phyloP scores from a whole-genome alignment of 176 grass and related monocot species.

The Lolium rigidum region DNA sequence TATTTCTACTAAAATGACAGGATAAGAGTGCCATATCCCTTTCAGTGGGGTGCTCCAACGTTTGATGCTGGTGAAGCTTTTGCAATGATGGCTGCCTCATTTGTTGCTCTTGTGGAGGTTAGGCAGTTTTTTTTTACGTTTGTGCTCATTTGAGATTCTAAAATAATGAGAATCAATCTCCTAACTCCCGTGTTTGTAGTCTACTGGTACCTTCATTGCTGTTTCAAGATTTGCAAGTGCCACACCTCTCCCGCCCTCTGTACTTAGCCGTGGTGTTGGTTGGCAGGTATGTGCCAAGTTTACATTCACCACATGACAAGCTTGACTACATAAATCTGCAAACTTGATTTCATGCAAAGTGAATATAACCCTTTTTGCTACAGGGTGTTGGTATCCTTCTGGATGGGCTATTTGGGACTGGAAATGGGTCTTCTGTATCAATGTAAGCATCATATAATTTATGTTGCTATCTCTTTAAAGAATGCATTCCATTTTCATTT shows the following conservation, averaged over 20 bases:
- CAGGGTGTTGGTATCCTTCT: constrained; percentile 95
- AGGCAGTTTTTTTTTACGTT: constrained; percentile 3
- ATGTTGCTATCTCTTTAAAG: not conserved
- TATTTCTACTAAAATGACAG: constrained; percentile 49
- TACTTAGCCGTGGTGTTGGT: constrained; percentile 96
- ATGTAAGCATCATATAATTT: constrained; percentile 64
- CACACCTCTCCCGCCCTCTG: constrained; percentile 86
- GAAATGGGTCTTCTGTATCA: constrained; percentile 92
- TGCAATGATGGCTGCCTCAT: constrained; percentile 99
- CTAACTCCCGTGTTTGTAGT: constrained; percentile 58
- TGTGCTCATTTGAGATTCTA: constrained; percentile 21
- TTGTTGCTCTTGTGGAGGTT: constrained; percentile 97
- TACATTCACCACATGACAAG: not conserved
- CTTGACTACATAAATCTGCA: constrained; percentile 17
- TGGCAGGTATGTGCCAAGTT: constrained; percentile 77
- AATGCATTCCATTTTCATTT: constrained; percentile 5
- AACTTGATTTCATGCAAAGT: constrained; percentile 7
- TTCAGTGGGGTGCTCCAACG: constrained; percentile 94
- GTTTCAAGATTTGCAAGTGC: constrained; percentile 95
- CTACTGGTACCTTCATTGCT: constrained; percentile 93
- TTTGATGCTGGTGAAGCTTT: constrained; percentile 99
- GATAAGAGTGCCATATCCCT: constrained; percentile 99
- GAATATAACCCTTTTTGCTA: constrained; percentile 34
- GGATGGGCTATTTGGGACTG: constrained; percentile 96
- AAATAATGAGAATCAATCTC: constrained; percentile 8